These are phyloP conservation scores for Pythium utonaiense DNA, from an alignment of 352 stramenopile species.

Conservation along the genomic window DNA sequence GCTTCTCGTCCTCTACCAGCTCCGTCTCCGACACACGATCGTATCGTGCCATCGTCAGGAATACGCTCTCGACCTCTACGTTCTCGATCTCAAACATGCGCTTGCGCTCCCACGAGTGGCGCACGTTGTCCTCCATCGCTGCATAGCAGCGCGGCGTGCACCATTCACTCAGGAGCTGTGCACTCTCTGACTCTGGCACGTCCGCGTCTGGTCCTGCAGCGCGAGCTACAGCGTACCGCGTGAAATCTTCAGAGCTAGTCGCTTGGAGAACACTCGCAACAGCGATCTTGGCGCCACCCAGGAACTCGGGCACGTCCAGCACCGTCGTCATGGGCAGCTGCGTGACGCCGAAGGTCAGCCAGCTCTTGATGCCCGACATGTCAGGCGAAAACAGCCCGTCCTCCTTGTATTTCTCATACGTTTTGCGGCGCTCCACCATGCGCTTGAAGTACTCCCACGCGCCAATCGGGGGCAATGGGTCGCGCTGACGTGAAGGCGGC, in stretches of 20 bases:
- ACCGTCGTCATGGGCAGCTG: slow-evolving; percentile 6
- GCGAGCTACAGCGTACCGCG: not conserved
- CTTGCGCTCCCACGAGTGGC: slow-evolving; percentile 11
- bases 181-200: slow-evolving; percentile 1
- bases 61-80: slow-evolving; percentile 5
- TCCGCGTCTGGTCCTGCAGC: not conserved
- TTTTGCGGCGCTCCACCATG: slow-evolving; percentile 3
- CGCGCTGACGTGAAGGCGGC: not conserved
- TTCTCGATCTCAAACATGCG: slow-evolving; percentile 18
- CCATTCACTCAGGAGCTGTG: slow-evolving; percentile 8
- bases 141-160: slow-evolving; percentile 18
- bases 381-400: slow-evolving; percentile 6
- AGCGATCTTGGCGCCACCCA: slow-evolving; percentile 14
- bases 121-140: slow-evolving; percentile 12
- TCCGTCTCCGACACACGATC: slow-evolving; percentile 13
- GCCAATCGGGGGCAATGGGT: slow-evolving; percentile 4
- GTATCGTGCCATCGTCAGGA: slow-evolving; percentile 7
- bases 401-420: not conserved
- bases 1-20: slow-evolving; percentile 4
- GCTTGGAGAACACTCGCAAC: slow-evolving; percentile 12
- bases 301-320: slow-evolving; percentile 16
- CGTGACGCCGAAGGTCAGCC: slow-evolving; percentile 9
- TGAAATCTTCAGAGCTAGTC: slow-evolving; percentile 18
- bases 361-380: slow-evolving; percentile 6
- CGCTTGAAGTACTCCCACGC: slow-evolving; percentile 15